phyloP scores from a whole-genome alignment of 164 flowering plant species.

The Stephania japonica region DNA sequence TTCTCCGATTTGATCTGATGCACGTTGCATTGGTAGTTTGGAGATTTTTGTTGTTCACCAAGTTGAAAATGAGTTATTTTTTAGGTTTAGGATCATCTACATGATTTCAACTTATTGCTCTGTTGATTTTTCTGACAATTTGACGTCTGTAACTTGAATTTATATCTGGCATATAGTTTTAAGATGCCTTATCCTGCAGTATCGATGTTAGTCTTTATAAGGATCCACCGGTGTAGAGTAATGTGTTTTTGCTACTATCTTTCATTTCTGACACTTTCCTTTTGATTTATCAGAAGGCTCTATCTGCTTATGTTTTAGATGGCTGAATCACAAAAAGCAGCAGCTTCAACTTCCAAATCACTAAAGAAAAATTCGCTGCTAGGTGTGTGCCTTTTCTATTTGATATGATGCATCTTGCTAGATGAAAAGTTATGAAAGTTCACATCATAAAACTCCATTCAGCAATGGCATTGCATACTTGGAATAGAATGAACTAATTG shows the following conservation, averaged over 20 bases:
- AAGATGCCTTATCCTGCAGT: background rate
- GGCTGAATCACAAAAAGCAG: constrained; percentile 40
- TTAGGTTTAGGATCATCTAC: background rate
- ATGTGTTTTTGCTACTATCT: background rate
- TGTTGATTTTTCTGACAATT: background rate
- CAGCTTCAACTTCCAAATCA: constrained; percentile 24
- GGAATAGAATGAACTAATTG: background rate
- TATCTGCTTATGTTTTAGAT: constrained; percentile 20
- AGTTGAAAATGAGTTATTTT: background rate
- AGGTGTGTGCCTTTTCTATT: constrained; percentile 30
- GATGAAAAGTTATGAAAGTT: background rate
- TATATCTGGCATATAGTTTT: background rate
- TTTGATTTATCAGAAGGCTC: constrained; percentile 8
- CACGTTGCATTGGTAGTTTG: background rate
- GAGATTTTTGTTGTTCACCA: background rate
- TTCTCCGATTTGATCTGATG: background rate
- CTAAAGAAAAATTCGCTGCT: constrained; percentile 38
- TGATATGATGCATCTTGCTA: background rate
- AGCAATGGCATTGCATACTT: background rate
- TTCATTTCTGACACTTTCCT: constrained; percentile 2
- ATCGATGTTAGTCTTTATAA: background rate
- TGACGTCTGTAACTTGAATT: background rate
- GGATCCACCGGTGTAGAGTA: background rate
- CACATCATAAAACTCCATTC: background rate
- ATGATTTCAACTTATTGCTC: background rate